Conservation (phyloP, 2,329 filamentous ascomycete species). For the Curvularia sp. region DNA sequence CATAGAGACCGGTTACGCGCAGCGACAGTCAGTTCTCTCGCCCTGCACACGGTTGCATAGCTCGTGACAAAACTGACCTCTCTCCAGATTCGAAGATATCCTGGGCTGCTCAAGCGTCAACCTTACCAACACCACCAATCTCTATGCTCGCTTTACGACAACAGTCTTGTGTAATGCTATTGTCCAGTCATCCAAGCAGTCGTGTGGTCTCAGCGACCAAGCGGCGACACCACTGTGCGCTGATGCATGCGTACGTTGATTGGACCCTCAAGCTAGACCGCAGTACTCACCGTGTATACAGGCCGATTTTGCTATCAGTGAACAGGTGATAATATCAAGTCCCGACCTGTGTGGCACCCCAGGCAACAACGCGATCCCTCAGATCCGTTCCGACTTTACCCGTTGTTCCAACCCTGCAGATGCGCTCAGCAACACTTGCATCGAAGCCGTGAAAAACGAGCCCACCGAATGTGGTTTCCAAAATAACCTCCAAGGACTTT, state of each 20-base stretch:
- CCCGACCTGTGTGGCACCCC: conserved; percentile 73
- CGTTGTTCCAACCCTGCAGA: conserved; percentile 85
- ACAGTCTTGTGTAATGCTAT: conserved; percentile 93
- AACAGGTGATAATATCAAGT: conserved; percentile 82
- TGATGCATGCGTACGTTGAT: conserved; percentile 75
- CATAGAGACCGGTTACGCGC: conserved; percentile 75
- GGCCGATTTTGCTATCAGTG: conserved; percentile 86
- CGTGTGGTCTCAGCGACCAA: conserved; percentile 70
- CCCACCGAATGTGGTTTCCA: conserved; percentile 85
- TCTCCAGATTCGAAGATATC: conserved; percentile 75
- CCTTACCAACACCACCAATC: conserved; percentile 76
- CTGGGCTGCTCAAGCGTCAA: conserved; percentile 83
- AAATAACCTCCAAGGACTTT: conserved; percentile 75
- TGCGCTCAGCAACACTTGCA: conserved; percentile 76
- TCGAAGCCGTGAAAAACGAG: conserved; percentile 80
- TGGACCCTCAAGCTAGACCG: conserved; percentile 19
- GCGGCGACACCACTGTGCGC: conserved; percentile 82
- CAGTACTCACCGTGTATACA: conserved; percentile 49
- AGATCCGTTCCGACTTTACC: conserved; percentile 91
- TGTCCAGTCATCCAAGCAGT: conserved; percentile 80
- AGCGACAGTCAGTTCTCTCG: conserved; percentile 69
- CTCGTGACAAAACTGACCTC: conserved; percentile 37
- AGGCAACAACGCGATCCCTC: conserved; percentile 68
- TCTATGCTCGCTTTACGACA: conserved; percentile 93
- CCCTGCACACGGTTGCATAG: neutral